Base-by-base conservation (phyloP, 495 filamentous ascomycete genomes). In the Trypethelium eluteriae region DNA sequence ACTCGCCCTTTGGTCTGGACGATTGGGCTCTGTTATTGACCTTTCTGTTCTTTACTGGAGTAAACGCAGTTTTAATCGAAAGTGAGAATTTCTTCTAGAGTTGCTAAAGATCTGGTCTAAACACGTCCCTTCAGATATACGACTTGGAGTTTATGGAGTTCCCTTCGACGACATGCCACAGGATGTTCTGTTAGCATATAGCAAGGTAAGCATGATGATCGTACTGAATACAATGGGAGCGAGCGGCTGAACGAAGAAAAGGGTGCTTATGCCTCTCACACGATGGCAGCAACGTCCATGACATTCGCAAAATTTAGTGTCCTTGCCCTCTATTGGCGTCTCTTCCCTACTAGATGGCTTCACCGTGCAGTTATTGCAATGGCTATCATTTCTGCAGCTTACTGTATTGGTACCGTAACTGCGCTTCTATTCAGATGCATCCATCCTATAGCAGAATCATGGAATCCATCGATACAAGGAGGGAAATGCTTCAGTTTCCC, bases 1-100 rank as follows among this genome's bases (percentile, higher is more conserved):
- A 36, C 2, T 7, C 25, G 5, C 5, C 5, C 14, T 10, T 59
- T 18, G 3, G 18, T 3, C 32, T 59, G 25, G 53, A 59, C 36
- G 53, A 59, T 59, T 59, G 32, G n/a, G 5, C 14, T 36, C 53
- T 59, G 2, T 36, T 59, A 9, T 2, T 36, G 34, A 35, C 53
- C 32, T 59, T 59, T 14, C 5, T 59, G 5, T 59, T 59, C 32
- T 59, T 53, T 53, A 18, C 25, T 53, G 49, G 49, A 53, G 49
- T 53, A 12, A 16, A 18, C n/a, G 49, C 49, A 53, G 49, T 2
- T 18, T 53, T 53, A 18, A 53, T 53, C 7, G 49, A 53, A 53
- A 53, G 49, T 53, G 9, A 53, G 49, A 16, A 18, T 18, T 53
- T 18, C 41, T 7, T 16, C 14, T 46, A 7, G 41, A 7, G 7